phyloP scores from a whole-genome alignment of 495 filamentous ascomycete genomes.

The Neurospora sp. region DNA sequence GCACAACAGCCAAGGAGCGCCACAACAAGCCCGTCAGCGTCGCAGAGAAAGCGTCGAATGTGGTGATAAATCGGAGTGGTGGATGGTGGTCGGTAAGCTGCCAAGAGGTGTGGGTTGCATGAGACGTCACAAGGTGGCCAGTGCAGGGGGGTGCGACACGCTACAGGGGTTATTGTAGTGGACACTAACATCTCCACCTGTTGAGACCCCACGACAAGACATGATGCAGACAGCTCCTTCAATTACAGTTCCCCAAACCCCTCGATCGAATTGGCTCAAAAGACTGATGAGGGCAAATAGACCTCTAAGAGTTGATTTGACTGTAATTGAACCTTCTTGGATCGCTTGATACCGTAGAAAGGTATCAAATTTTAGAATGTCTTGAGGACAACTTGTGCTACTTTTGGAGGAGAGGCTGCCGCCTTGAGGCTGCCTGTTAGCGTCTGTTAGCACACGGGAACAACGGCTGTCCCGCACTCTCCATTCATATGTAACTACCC shows the following conservation, averaged over 20 bases:
- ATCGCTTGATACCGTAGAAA: not conserved
- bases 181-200: not conserved
- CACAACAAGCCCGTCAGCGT: not conserved
- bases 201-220: no score
- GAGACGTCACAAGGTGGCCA: not conserved
- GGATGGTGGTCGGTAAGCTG: not conserved
- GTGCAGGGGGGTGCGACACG: no score
- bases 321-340: not conserved
- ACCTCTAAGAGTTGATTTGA: no score
- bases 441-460: not conserved
- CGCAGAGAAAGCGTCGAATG: not conserved
- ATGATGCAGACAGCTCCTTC: no score
- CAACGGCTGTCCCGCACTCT: not conserved
- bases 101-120: not conserved
- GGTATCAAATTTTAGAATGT: not conserved
- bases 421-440: not conserved
- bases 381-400: not conserved
- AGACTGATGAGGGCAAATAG: no score
- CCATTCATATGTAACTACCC: no score
- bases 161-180: no score
- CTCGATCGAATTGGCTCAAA: no score
- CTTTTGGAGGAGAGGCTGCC: not conserved
- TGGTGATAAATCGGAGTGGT: not conserved
- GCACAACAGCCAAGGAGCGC: not conserved
- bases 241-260: no score